phyloP scores from a whole-genome alignment of 2,329 filamentous ascomycete species.

The Ascochyta rabiei region DNA sequence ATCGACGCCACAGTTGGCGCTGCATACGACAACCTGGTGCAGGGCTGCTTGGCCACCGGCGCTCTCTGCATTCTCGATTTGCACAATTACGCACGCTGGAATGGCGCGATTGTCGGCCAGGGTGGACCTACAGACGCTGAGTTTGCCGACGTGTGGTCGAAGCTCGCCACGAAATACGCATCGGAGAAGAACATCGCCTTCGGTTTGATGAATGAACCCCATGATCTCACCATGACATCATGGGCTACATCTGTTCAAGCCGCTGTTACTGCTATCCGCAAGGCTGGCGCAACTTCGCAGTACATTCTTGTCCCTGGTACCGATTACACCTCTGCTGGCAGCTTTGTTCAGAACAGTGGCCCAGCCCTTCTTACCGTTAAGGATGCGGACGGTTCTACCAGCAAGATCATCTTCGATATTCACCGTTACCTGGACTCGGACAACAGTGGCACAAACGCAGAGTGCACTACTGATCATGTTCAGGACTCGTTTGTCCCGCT shows the following conservation, averaged over 20 bases:
- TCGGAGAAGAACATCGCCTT: constrained; percentile 62
- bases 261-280: constrained; percentile 69
- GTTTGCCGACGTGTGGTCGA: constrained; percentile 64
- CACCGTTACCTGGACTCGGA: constrained; percentile 52
- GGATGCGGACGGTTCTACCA: constrained; percentile 64
- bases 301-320: constrained; percentile 70
- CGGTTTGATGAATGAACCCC: constrained; percentile 73
- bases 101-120: constrained; percentile 68
- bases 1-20: constrained; percentile 58
- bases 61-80: constrained; percentile 65
- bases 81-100: constrained; percentile 60
- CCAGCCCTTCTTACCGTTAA: constrained; percentile 60
- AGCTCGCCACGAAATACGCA: constrained; percentile 63
- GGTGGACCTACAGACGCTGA: constrained; percentile 66
- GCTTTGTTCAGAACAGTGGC: constrained; percentile 38
- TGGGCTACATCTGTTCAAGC: constrained; percentile 68
- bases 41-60: constrained; percentile 62
- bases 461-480: constrained; percentile 37
- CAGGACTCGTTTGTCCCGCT: constrained; percentile 43
- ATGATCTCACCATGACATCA: constrained; percentile 59
- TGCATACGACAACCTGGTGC: constrained; percentile 62
- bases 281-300: constrained; percentile 66
- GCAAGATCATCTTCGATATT: constrained; percentile 57
- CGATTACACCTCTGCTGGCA: constrained; percentile 56
- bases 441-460: constrained; percentile 45